These are phyloP conservation scores for Linaria vulgaris DNA, from an alignment of 257 asterid genomes.

Conservation along the genomic window DNA sequence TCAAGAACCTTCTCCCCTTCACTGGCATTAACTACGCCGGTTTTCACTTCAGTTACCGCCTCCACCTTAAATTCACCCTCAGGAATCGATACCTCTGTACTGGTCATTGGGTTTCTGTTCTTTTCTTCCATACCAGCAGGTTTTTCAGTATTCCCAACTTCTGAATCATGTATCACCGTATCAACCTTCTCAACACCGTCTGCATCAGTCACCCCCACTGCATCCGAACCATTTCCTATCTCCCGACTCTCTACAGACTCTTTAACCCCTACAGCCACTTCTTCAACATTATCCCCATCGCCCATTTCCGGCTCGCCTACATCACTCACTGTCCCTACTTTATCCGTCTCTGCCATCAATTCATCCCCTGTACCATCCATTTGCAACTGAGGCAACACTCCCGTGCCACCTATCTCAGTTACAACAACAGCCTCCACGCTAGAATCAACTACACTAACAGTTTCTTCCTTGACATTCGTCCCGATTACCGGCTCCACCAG, in stretches of 20 bases:
- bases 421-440: conserved; percentile 21
- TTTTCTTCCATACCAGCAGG: conserved; percentile 26
- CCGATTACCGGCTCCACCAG: conserved; percentile 13
- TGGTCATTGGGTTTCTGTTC: conserved; percentile 17
- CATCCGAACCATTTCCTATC: conserved; percentile 24
- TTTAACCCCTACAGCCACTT: conserved; percentile 21
- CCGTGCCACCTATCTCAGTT: not conserved
- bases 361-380: conserved; percentile 19
- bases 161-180: conserved; percentile 28
- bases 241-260: conserved; percentile 20
- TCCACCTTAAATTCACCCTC: conserved; percentile 28
- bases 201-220: conserved; percentile 19
- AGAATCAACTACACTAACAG: conserved; percentile 12
- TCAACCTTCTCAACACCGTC: conserved; percentile 32
- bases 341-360: conserved; percentile 19
- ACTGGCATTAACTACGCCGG: conserved; percentile 20
- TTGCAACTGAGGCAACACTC: not conserved
- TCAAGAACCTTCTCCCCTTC: conserved; percentile 34
- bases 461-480: conserved; percentile 21
- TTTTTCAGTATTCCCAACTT: conserved; percentile 26
- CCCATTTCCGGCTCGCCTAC: conserved; percentile 22
- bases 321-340: conserved; percentile 11
- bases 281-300: conserved; percentile 21
- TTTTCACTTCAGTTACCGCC: conserved; percentile 25
- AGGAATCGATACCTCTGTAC: conserved; percentile 2